Evolutionary conservation across 2,329 filamentous ascomycete genomes (phyloP), one percentile per base, ranked within the genome.

Genomic region (Verticillium tricorpus): DNA sequence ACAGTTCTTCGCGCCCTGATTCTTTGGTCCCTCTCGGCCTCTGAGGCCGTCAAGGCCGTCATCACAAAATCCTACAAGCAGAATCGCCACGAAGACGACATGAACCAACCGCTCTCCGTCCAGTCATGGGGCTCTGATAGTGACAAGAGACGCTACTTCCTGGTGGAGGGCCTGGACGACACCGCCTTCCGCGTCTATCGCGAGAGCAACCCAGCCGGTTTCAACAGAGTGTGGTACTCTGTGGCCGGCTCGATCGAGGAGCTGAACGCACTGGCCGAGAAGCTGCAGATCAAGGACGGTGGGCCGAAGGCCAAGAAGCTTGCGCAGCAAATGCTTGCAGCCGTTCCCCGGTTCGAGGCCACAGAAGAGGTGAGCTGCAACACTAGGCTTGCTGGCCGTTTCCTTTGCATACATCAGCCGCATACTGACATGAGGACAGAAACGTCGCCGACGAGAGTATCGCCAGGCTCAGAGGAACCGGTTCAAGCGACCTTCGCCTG

Each of bases 101-200:
- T 86, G 56, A 97, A 97, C 72, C 92, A 97, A 68, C 90, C 93
- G 9, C 82, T 96, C 39, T 93, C 92, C 1, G 91, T 97, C 56
- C 93, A 96, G 72, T 88, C 92, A 5, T 97, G 93, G 93, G 93
- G 93, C 9, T 85, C 86, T 14, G 93, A 97, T 73, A 92, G 91
- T 66, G 89, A 97, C 69, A 96, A 95, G 80, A 88, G 95, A 61
- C 88, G 93, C 63, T 99, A 98, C 76, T 99, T 90, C 80, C 81
- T 99, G 57, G 86, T 99, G 65, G 95, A 99, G 76, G 95, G 95
- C 14, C 86, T 92, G 67, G 94, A 98, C 69, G 93, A 99, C 75
- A 98, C 94, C 3, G 85, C 90, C 65, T 99, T 99, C 75, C 87
- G 95, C 65, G 85, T 99, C 55, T 99, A 99, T 74, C 86, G 95